These are phyloP conservation scores for Penicillium goetzii DNA, from an alignment of 495 filamentous ascomycete genomes.

Conservation along the genomic window DNA sequence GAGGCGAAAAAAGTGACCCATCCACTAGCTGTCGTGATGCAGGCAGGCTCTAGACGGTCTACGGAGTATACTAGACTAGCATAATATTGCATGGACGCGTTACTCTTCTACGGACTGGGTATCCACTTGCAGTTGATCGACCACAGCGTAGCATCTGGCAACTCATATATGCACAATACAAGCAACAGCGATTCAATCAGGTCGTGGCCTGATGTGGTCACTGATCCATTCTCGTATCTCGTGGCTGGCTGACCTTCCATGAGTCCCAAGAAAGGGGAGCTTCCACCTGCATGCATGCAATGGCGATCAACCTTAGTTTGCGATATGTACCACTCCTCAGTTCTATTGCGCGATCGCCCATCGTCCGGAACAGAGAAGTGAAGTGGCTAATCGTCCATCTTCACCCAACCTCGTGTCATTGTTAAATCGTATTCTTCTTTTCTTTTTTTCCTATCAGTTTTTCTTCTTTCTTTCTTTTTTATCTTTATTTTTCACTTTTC, in stretches of 20 bases:
- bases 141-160: neutral
- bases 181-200: neutral
- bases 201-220: neutral
- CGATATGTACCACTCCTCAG: too few species aligned
- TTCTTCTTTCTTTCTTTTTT: too few species aligned
- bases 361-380: too few species aligned
- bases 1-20: neutral
- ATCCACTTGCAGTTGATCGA: neutral
- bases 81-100: neutral
- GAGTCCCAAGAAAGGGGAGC: neutral
- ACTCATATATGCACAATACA: neutral
- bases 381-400: too few species aligned
- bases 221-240: too few species aligned
- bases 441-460: neutral
- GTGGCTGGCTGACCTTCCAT: neutral
- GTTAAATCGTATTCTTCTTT: neutral
- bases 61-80: neutral
- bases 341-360: too few species aligned
- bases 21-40: neutral
- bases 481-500: too few species aligned
- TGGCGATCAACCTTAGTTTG: neutral
- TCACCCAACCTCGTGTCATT: neutral
- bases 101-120: neutral
- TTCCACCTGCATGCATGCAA: neutral
- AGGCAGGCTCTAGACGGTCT: neutral